Evolutionary conservation across 1,139 yeast genomes (phyloP).

Genomic region (Yamadazyma spencermartinsiae): DNA sequence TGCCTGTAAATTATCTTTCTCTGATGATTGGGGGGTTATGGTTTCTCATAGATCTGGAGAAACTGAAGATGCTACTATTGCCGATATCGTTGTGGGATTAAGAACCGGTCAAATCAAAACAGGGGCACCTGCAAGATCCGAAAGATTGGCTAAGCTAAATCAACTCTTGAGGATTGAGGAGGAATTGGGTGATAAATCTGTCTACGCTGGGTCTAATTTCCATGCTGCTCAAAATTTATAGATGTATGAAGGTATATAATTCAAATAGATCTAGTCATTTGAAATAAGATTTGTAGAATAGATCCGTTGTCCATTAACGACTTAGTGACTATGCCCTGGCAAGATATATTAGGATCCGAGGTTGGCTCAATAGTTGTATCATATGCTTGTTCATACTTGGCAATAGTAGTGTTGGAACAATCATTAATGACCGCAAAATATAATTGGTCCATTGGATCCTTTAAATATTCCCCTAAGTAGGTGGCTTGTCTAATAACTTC

Average conservation of each 20-base stretch:
- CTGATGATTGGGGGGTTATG: slow-evolving; percentile 92
- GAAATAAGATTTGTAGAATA: slow-evolving; percentile 14
- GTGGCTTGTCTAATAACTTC: slow-evolving; percentile 25
- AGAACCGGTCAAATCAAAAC: slow-evolving; percentile 95
- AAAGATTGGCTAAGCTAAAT: slow-evolving; percentile 92
- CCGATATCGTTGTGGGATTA: slow-evolving; percentile 90
- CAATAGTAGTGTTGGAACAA: slow-evolving; percentile 3
- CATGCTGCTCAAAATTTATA: slow-evolving; percentile 8
- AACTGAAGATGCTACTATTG: slow-evolving; percentile 93
- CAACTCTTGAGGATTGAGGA: slow-evolving; percentile 93
- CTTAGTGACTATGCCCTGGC: slow-evolving; percentile 6
- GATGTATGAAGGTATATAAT: not conserved
- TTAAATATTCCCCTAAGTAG: slow-evolving; percentile 15
- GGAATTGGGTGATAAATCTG: slow-evolving; percentile 86
- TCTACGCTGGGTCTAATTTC: slow-evolving; percentile 64
- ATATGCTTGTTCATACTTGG: slow-evolving; percentile 4
- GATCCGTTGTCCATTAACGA: slow-evolving; percentile 18
- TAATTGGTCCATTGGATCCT: slow-evolving; percentile 7
- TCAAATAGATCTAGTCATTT: slow-evolving; percentile 1
- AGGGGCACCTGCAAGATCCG: slow-evolving; percentile 97
- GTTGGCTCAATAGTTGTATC: slow-evolving; percentile 1
- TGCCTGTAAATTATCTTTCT: slow-evolving; percentile 82
- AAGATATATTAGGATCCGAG: not conserved
- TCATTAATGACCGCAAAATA: slow-evolving; percentile 6
- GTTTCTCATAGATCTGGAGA: slow-evolving; percentile 96